These are phyloP conservation scores for Aegilops umbellulata DNA, from an alignment of 176 grass and related monocot species.

Conservation along the genomic window DNA sequence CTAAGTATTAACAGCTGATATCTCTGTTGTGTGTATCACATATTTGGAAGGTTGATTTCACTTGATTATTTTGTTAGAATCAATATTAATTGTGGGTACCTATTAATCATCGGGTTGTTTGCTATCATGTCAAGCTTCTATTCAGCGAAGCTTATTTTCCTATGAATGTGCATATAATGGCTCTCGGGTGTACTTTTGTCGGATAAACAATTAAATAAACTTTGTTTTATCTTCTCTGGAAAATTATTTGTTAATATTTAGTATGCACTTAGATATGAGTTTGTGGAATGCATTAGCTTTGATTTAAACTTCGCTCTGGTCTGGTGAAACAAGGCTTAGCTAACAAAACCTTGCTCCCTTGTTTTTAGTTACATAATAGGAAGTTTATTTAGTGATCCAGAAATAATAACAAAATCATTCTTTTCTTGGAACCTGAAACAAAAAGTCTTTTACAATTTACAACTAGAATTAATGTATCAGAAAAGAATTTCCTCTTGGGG, in stretches of 20 bases:
- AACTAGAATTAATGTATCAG: neutral
- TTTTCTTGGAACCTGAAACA: neutral
- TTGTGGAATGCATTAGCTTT: neutral
- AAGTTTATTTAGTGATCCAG: neutral
- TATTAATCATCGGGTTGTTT: neutral
- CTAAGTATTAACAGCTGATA: neutral
- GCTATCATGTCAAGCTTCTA: neutral
- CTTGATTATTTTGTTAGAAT: neutral
- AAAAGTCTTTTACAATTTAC: neutral
- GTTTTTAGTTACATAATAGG: constrained; percentile 8
- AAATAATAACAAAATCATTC: neutral
- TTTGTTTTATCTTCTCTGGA: constrained; percentile 2
- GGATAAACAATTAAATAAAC: neutral
- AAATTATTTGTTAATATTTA: neutral
- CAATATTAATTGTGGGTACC: neutral
- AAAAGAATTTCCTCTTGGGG: neutral
- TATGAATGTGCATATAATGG: neutral
- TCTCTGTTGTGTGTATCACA: neutral
- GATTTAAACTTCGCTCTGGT: constrained; percentile 14
- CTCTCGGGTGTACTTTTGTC: neutral
- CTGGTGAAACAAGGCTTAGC: constrained; percentile 3
- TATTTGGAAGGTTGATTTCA: neutral
- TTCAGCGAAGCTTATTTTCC: neutral
- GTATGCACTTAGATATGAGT: neutral
- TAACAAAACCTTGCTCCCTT: neutral